Percentiles rank a stretch among this genome's conserved stretches.
Evolutionary conservation across 768 basidiomycete genomes (phyloP).

Genomic region (Guyanaporus albipodus): DNA sequence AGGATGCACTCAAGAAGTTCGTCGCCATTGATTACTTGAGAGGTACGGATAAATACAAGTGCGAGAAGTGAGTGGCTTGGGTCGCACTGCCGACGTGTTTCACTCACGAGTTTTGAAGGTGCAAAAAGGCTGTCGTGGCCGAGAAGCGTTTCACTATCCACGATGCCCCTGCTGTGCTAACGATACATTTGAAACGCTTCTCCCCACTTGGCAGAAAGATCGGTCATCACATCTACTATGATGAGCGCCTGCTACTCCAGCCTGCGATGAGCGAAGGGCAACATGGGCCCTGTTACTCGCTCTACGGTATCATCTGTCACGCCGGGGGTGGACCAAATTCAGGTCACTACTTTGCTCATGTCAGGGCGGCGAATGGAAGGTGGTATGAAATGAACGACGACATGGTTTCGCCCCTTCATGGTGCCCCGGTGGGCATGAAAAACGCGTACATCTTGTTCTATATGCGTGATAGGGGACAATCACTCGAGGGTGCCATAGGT

Average conservation of each 20-base stretch:
- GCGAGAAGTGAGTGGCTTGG: conserved; percentile 79
- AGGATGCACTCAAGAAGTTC: conserved; percentile 76
- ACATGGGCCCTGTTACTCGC: conserved; percentile 72
- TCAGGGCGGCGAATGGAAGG: conserved; percentile 60
- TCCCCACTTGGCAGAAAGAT: conserved; percentile 88
- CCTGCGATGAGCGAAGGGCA: conserved; percentile 81
- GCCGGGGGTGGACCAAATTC: conserved; percentile 91
- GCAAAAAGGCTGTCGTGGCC: conserved; percentile 87
- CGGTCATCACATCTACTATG: conserved; percentile 71
- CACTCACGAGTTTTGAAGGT: conserved; percentile 46
- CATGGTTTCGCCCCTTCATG: conserved; percentile 43
- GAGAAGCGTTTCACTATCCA: conserved; percentile 88
- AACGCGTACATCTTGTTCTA: conserved; percentile 96
- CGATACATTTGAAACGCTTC: conserved; percentile 94
- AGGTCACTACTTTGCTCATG: conserved; percentile 90
- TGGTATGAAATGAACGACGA: conserved; percentile 99
- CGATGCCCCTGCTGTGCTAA: conserved; percentile 82
- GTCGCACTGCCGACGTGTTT: neutral
- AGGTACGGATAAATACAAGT: conserved; percentile 95
- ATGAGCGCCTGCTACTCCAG: conserved; percentile 65
- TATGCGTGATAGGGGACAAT: conserved; percentile 74
- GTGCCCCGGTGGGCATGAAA: conserved; percentile 56
- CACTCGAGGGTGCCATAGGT: conserved; percentile 57
- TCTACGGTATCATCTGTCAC: conserved; percentile 93
- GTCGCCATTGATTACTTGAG: conserved; percentile 77